phyloP scores from a whole-genome alignment of 176 grass and related monocot genomes.

The Typha latifolia region DNA sequence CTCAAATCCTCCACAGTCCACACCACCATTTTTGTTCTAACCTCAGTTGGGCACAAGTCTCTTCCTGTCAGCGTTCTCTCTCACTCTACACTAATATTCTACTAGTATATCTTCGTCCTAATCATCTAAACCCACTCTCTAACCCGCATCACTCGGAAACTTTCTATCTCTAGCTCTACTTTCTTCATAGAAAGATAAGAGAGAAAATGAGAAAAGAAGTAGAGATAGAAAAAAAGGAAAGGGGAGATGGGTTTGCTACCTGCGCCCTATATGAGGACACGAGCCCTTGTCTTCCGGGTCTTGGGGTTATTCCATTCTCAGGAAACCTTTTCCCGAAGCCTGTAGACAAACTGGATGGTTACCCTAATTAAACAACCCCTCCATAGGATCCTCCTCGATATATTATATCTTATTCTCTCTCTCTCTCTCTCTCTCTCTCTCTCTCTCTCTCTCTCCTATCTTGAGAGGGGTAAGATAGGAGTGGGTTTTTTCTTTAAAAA shows the following conservation, averaged over 20 bases:
- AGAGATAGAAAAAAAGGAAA: constrained; percentile 14
- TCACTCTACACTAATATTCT: constrained; percentile 3
- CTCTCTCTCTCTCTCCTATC: neutral
- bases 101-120: neutral
- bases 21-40: constrained; percentile 10
- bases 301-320: constrained; percentile 5
- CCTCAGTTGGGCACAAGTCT: constrained; percentile 25
- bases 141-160: neutral
- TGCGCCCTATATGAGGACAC: constrained; percentile 71
- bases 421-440: constrained; percentile 22
- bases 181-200: constrained; percentile 5
- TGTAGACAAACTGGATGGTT: constrained; percentile 17
- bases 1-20: no score
- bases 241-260: constrained; percentile 27
- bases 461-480: constrained; percentile 27
- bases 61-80: constrained; percentile 12
- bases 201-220: constrained; percentile 14
- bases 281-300: constrained; percentile 76
- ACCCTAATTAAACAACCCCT: constrained; percentile 18
- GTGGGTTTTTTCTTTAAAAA: constrained; percentile 26
- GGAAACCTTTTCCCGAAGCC: constrained; percentile 16
- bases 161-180: neutral
- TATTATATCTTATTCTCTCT: constrained; percentile 18
- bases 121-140: constrained; percentile 3
- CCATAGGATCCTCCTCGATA: constrained; percentile 48